Percentiles rank a stretch among this genome's conserved stretches.
Conservation (phyloP, 257 asterid species). For the Anisodus tanguticus region DNA sequence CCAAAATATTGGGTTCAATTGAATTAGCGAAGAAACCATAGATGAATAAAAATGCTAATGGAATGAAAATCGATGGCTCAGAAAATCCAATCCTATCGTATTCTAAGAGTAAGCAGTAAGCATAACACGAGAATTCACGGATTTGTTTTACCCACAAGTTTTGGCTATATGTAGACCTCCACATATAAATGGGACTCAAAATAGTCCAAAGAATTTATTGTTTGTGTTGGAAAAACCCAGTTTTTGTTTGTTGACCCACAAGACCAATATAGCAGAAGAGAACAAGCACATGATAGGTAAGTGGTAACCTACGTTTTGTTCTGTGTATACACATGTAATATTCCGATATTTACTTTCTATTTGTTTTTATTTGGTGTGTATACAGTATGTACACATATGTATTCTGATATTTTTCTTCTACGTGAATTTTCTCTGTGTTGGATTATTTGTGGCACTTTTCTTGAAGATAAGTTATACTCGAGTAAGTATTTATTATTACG, state of each 20-base stretch:
- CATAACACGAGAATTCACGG: slow-evolving; percentile 37
- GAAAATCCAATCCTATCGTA: slow-evolving; percentile 12
- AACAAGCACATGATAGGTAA: background rate
- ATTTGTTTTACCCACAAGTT: slow-evolving; percentile 26
- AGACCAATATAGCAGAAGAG: background rate
- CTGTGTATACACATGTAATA: background rate
- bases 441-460: background rate
- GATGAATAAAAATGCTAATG: background rate
- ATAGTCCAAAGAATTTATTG: background rate
- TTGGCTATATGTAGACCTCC: slow-evolving; percentile 12
- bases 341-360: background rate
- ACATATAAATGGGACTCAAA: background rate
- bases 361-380: background rate
- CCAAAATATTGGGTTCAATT: background rate
- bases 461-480: background rate
- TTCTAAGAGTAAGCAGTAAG: background rate
- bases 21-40: background rate
- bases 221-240: background rate
- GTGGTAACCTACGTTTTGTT: background rate
- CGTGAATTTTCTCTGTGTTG: background rate
- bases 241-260: slow-evolving; percentile 12
- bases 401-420: background rate
- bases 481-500: no score
- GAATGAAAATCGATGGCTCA: slow-evolving; percentile 14
- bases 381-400: background rate